phyloP scores from a whole-genome alignment of 2,329 filamentous ascomycete genomes.

The Ambrosiella beaveri region DNA sequence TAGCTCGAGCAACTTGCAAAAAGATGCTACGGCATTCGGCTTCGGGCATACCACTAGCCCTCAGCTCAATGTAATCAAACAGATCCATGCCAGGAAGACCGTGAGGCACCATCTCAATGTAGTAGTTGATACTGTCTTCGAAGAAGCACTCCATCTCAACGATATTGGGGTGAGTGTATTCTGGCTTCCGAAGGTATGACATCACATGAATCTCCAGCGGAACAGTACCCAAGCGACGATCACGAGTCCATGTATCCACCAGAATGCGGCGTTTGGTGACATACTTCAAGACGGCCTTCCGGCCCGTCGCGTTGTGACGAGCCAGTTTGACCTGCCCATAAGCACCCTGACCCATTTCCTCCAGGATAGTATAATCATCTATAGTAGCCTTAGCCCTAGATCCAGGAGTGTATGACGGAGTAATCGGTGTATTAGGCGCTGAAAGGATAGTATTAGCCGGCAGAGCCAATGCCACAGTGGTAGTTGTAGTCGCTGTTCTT shows the following conservation, averaged over 20 bases:
- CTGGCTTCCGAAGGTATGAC: slow-evolving; percentile 70
- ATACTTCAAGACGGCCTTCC: slow-evolving; percentile 90
- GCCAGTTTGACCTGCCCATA: slow-evolving; percentile 96
- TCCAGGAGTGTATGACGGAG: slow-evolving; percentile 43
- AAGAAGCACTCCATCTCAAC: slow-evolving; percentile 60
- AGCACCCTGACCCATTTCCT: slow-evolving; percentile 96
- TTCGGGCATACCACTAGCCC: slow-evolving; percentile 82
- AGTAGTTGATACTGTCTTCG: slow-evolving; percentile 80
- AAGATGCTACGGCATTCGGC: slow-evolving; percentile 89
- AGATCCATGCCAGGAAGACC: slow-evolving; percentile 94
- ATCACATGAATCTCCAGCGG: slow-evolving; percentile 94
- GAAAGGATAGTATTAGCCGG: background rate
- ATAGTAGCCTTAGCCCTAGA: slow-evolving; percentile 36
- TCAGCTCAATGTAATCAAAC: slow-evolving; percentile 95
- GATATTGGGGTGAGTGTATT: slow-evolving; percentile 49
- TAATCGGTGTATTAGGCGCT: slow-evolving; percentile 13
- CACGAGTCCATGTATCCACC: slow-evolving; percentile 95
- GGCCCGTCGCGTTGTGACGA: slow-evolving; percentile 60
- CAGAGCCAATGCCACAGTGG: background rate
- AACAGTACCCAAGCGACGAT: slow-evolving; percentile 81
- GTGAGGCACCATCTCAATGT: slow-evolving; percentile 95
- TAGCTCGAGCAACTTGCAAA: slow-evolving; percentile 72
- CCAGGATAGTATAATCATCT: slow-evolving; percentile 74
- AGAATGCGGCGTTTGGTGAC: slow-evolving; percentile 93
- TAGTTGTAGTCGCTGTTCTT: background rate